Evolutionary conservation across 257 asterid genomes (phyloP).

Genomic region (Solanum chiquidenum): DNA sequence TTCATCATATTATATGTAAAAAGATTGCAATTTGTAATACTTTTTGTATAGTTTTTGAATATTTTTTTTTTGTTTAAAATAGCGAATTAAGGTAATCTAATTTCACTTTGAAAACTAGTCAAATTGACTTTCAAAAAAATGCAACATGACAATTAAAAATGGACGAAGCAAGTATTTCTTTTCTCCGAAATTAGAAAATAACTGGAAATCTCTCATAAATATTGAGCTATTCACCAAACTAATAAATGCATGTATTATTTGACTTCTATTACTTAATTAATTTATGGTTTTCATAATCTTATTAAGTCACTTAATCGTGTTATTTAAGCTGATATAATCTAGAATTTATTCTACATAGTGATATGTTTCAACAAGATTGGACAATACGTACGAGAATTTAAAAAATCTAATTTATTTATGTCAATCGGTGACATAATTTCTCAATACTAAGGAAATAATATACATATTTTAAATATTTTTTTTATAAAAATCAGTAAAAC

Average conservation of each 20-base stretch:
- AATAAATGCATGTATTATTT: background rate
- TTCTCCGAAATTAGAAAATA: too few relatives aligned
- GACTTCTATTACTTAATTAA: background rate
- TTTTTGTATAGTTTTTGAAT: too few relatives aligned
- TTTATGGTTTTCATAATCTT: background rate
- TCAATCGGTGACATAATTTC: background rate
- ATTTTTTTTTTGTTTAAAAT: too few relatives aligned
- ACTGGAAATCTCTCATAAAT: background rate
- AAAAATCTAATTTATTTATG: background rate
- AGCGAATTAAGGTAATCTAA: too few relatives aligned
- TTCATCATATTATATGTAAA: too few relatives aligned
- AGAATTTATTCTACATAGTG: background rate
- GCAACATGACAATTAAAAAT: too few relatives aligned
- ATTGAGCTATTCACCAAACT: background rate
- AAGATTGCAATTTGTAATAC: too few relatives aligned
- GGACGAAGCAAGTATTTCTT: too few relatives aligned
- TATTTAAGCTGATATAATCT: too few relatives aligned
- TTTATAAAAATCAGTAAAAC: background rate
- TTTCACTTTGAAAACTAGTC: too few relatives aligned
- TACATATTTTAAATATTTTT: background rate
- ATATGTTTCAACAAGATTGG: background rate
- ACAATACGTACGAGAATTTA: background rate
- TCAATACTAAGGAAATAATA: background rate
- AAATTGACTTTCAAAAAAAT: too few relatives aligned
- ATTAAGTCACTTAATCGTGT: background rate